These are phyloP conservation scores for Thermomyces lanuginosus DNA, from an alignment of 2,329 filamentous ascomycete species.

Conservation along the genomic window DNA sequence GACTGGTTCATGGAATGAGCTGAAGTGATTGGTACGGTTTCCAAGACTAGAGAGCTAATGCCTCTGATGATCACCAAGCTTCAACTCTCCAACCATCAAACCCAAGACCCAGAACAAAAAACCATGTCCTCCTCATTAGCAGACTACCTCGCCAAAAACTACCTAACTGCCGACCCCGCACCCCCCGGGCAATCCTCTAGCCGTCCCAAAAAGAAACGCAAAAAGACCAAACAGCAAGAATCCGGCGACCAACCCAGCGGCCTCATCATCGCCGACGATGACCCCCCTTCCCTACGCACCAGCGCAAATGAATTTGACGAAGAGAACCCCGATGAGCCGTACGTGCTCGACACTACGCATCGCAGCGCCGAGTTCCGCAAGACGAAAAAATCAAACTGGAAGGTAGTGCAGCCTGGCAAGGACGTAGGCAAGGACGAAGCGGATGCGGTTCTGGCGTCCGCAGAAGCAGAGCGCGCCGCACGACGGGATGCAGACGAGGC, in stretches of 20 bases:
- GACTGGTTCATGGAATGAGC: too few relatives aligned
- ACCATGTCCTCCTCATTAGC: slow-evolving; percentile 50
- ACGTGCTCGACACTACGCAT: slow-evolving; percentile 12
- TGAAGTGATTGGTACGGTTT: too few relatives aligned
- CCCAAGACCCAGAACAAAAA: slow-evolving; percentile 3
- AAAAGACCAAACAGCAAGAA: slow-evolving; percentile 35
- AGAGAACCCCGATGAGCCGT: slow-evolving; percentile 20
- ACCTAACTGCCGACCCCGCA: slow-evolving; percentile 53
- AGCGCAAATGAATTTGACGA: slow-evolving; percentile 13
- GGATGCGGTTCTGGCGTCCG: slow-evolving; percentile 60
- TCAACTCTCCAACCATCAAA: neutral
- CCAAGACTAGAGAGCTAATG: too few relatives aligned
- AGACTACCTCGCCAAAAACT: slow-evolving; percentile 79
- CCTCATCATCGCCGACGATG: slow-evolving; percentile 27
- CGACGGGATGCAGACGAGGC: slow-evolving; percentile 32
- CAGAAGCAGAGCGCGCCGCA: slow-evolving; percentile 49
- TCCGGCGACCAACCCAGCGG: slow-evolving; percentile 25
- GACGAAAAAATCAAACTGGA: slow-evolving; percentile 68
- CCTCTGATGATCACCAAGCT: neutral
- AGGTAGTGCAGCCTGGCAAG: slow-evolving; percentile 38
- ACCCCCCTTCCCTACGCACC: slow-evolving; percentile 21
- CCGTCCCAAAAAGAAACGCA: slow-evolving; percentile 41
- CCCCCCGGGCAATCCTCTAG: too few relatives aligned
- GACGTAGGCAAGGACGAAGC: slow-evolving; percentile 45
- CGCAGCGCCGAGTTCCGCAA: slow-evolving; percentile 45